These are phyloP conservation scores for Macrolepiota albuminosa DNA, from an alignment of 768 basidiomycete genomes.

Conservation along the genomic window DNA sequence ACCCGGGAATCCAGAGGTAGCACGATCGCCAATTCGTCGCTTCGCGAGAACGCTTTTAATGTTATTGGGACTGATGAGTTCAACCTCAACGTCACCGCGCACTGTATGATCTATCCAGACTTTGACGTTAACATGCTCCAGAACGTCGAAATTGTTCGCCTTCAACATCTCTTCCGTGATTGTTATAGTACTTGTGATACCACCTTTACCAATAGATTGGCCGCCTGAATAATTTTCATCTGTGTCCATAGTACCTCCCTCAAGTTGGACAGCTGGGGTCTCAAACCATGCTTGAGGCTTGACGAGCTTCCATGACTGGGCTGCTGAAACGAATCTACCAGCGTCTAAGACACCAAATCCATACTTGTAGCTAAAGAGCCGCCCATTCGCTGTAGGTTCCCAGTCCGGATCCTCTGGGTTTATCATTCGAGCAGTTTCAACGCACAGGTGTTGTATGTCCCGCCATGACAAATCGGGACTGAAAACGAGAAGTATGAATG, in stretches of 20 bases:
- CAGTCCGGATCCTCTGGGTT: conserved; percentile 92
- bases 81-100: conserved; percentile 92
- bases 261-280: conserved; percentile 65
- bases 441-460: conserved; percentile 88
- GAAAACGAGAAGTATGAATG: conserved; percentile 7
- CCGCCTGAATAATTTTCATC: conserved; percentile 58
- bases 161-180: conserved; percentile 64
- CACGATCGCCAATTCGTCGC: conserved; percentile 60
- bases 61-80: conserved; percentile 79
- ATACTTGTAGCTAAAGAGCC: conserved; percentile 81
- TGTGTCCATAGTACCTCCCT: conserved; percentile 52
- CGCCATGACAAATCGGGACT: conserved; percentile 97
- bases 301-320: conserved; percentile 78
- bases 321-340: conserved; percentile 73
- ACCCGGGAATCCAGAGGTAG: conserved; percentile 71
- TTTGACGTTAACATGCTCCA: conserved; percentile 90
- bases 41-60: conserved; percentile 82
- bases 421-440: conserved; percentile 70
- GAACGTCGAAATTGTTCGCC: conserved; percentile 73
- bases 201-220: conserved; percentile 56
- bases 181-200: conserved; percentile 58
- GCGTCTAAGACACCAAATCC: conserved; percentile 91
- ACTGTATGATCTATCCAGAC: conserved; percentile 90
- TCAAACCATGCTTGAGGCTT: conserved; percentile 94
- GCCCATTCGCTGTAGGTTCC: conserved; percentile 73